These are phyloP conservation scores for Tetrapisispora fleetii DNA, from an alignment of 805 yeast species.

Conservation along the genomic window DNA sequence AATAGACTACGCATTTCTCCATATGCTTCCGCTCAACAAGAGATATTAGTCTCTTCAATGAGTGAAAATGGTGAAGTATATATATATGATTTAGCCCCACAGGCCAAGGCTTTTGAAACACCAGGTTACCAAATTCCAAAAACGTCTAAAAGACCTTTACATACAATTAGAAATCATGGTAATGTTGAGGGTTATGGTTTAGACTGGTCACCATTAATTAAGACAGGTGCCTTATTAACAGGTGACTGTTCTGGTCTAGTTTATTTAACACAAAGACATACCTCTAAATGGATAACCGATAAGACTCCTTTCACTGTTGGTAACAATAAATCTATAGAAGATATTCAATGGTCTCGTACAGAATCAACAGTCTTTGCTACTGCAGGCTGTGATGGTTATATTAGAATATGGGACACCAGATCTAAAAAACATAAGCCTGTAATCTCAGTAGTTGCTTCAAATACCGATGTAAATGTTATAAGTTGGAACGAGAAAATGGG, in stretches of 20 bases:
- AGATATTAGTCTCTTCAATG: constrained; percentile 79
- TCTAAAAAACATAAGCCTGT: constrained; percentile 89
- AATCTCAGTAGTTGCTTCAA: constrained; percentile 68
- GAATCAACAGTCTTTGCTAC: constrained; percentile 94
- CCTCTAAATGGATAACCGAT: constrained; percentile 78
- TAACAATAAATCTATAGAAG: constrained; percentile 79
- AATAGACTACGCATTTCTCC: constrained; percentile 84
- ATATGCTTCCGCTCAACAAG: constrained; percentile 52
- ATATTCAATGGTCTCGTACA: constrained; percentile 90
- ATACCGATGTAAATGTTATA: constrained; percentile 83
- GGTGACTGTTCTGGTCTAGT: constrained; percentile 88
- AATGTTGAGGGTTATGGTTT: constrained; percentile 95
- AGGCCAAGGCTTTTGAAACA: constrained; percentile 70
- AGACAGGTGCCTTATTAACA: constrained; percentile 70
- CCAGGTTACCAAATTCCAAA: constrained; percentile 83
- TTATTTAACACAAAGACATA: constrained; percentile 65
- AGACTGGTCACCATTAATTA: constrained; percentile 88
- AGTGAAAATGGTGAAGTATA: constrained; percentile 83
- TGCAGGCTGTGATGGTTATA: constrained; percentile 75
- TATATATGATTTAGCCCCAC: constrained; percentile 73
- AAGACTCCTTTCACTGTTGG: constrained; percentile 56
- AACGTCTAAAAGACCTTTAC: constrained; percentile 64
- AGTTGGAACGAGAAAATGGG: constrained; percentile 88
- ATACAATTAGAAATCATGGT: constrained; percentile 78
- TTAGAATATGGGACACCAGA: constrained; percentile 95